phyloP scores from a whole-genome alignment of 176 grass and related monocot genomes.

The Neostapfia colusana region DNA sequence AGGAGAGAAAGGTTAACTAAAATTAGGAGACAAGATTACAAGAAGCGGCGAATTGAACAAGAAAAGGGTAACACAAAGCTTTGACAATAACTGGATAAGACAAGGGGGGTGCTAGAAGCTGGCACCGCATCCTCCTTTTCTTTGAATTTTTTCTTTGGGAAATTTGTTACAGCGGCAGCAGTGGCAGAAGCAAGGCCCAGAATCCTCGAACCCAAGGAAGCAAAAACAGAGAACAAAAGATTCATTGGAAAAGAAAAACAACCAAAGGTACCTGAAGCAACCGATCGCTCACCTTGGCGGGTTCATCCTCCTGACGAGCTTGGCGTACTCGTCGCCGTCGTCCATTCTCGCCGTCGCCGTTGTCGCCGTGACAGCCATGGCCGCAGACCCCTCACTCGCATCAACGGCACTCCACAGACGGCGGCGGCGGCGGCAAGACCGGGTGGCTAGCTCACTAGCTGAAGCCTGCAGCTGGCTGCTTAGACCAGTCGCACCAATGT shows the following conservation, averaged over 20 bases:
- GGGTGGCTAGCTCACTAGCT: neutral
- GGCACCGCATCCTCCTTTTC: neutral
- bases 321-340: slow-evolving; percentile 72
- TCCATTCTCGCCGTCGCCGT: slow-evolving; percentile 22
- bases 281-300: slow-evolving; percentile 53
- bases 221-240: neutral
- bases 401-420: neutral
- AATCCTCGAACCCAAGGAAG: neutral
- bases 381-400: slow-evolving; percentile 9
- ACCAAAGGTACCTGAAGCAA: neutral
- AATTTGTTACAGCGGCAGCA: too few relatives aligned
- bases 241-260: neutral
- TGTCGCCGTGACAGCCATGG: slow-evolving; percentile 41
- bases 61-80: too few relatives aligned
- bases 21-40: neutral
- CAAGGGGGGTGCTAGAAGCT: neutral
- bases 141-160: neutral
- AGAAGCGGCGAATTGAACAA: neutral
- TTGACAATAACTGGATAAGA: slow-evolving; percentile 4
- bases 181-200: neutral
- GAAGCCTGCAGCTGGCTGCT: neutral
- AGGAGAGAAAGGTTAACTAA: too few relatives aligned
- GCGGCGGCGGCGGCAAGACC: neutral
- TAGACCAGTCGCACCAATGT: too few relatives aligned
- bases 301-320: slow-evolving; percentile 86